Evolutionary conservation across 176 grass and related monocot genomes (phyloP).

Genomic region (Paspalum notatum): DNA sequence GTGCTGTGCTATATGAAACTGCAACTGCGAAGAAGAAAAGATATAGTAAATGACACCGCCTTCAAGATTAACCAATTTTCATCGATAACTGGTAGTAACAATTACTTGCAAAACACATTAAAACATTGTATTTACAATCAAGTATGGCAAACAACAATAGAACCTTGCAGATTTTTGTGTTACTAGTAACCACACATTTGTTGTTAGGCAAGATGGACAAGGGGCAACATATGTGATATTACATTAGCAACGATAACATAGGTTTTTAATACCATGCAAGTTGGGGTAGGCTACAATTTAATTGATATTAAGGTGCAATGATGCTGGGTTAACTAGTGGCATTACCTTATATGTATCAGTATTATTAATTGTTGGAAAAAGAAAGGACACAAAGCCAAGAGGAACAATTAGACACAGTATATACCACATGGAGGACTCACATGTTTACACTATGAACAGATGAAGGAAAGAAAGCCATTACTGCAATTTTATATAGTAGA

Average conservation of each 20-base stretch:
- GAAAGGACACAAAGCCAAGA: background rate
- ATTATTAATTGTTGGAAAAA: background rate
- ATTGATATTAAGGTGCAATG: background rate
- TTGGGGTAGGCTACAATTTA: background rate
- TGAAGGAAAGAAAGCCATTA: background rate
- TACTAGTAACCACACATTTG: constrained; percentile 13
- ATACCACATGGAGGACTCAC: background rate
- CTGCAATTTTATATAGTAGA: background rate
- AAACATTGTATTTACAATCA: background rate
- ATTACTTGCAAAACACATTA: background rate
- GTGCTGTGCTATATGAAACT: constrained; percentile 65
- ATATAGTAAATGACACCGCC: background rate
- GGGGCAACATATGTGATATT: background rate
- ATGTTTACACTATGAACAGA: background rate
- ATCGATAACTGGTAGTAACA: background rate
- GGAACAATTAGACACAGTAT: background rate
- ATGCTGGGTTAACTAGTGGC: background rate
- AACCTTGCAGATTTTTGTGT: background rate
- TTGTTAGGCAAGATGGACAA: background rate
- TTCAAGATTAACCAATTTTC: constrained; percentile 5
- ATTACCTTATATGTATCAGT: background rate
- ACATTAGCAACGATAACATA: background rate
- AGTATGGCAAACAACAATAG: background rate
- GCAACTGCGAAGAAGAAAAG: constrained; percentile 60
- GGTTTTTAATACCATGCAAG: too few species aligned